Base-by-base conservation (phyloP, 2,329 filamentous ascomycete genomes). In the Cytospora paraplurivora region DNA sequence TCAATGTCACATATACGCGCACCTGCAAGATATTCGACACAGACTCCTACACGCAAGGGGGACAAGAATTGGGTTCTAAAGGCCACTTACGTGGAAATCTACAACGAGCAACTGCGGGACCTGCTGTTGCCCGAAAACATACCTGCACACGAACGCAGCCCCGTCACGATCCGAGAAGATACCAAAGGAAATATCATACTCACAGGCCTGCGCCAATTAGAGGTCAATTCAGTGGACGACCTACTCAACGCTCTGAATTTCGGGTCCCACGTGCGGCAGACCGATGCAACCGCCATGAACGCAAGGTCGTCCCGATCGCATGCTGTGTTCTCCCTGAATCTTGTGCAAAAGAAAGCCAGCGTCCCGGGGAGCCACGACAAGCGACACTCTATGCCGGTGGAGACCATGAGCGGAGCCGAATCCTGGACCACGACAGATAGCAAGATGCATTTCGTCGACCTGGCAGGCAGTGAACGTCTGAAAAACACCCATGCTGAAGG, bases 401-500 rank as follows among this genome's bases (percentile, higher is more conserved):
- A 98, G 72, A 85, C 89, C 47, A 85, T 95, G 81, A 85, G 88
- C 2, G 84, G 85, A 32, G 85, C 88, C 19, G 85, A 88, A 38
- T 83, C 83, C 56, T 86, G 85, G 76, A 84, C 98, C 50, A 97
- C 93, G 0, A 90, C 95, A 11, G 95, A 99, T 76, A 99, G 95
- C 86, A 99, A 99, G 77, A 84, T 99, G 57, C 95, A 99, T 75
- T 99, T 99, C 73, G 95, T 99, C 65, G 95, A 99, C 85, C 80
- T 99, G 75, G 95, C 95, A 58, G 95, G 95, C 68, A 98, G 95
- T 74, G 95, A 99, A 78, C 87, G 95, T 70, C 80, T 99, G 72
- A 99, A 99, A 79, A 98, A 99, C 71, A 99, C 95, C 0, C 92
- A 93, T 38, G 95, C 95, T 0, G 93, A 96, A 67, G 95, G 95